These are phyloP conservation scores for Trypanosoma brucei DNA, from an alignment of 208 protist species.

Conservation along the genomic window DNA sequence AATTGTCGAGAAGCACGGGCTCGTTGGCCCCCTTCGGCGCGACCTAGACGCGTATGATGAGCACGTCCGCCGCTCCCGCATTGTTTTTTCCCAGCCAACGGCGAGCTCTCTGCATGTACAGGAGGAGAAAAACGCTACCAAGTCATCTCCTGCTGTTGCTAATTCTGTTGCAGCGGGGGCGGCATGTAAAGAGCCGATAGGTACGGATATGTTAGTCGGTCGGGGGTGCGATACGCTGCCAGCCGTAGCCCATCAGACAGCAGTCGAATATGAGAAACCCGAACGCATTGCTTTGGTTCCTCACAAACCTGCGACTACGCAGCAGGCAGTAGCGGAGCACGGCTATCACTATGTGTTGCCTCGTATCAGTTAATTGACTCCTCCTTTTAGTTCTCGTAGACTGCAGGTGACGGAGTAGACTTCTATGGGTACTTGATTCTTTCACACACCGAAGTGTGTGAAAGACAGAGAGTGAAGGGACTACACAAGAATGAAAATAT, in stretches of 20 bases:
- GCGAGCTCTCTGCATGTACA: background rate
- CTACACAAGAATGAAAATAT: no score
- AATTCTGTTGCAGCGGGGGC: slow-evolving; percentile 2
- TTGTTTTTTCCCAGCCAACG: background rate
- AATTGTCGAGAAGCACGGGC: slow-evolving; percentile 49
- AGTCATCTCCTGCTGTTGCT: slow-evolving; percentile 7
- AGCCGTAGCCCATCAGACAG: background rate
- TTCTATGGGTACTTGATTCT: no score
- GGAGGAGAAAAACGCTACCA: slow-evolving; percentile 1
- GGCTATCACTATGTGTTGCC: slow-evolving; percentile 1
- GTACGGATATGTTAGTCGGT: background rate
- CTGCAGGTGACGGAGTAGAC: background rate
- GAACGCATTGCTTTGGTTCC: slow-evolving; percentile 4
- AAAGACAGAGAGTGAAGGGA: no score
- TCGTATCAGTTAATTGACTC: background rate
- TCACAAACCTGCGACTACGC: slow-evolving; percentile 9
- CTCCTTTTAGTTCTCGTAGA: background rate
- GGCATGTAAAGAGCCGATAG: background rate
- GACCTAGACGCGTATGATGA: slow-evolving; percentile 59
- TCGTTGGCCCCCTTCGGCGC: slow-evolving; percentile 35
- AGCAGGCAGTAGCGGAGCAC: background rate
- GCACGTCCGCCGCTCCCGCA: slow-evolving; percentile 19
- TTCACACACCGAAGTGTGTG: no score
- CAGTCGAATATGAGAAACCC: background rate
- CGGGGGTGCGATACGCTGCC: slow-evolving; percentile 15